These are phyloP conservation scores for Teratosphaeria destructans DNA, from an alignment of 2,329 filamentous ascomycete genomes.

Conservation along the genomic window DNA sequence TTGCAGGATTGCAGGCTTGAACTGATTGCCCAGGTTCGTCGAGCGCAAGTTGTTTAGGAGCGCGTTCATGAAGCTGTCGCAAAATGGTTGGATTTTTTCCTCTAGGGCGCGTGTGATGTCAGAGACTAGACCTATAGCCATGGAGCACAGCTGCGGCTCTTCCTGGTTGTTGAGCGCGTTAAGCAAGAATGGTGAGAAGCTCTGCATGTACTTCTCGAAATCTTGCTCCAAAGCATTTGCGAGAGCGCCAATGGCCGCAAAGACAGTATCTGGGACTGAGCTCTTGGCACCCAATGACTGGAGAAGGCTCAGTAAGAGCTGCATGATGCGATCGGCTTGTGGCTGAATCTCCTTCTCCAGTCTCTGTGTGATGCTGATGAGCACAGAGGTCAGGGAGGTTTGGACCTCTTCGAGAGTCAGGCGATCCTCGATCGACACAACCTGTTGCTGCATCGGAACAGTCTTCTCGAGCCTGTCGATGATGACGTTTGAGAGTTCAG, in stretches of 20 bases:
- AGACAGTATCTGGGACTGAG: constrained; percentile 86
- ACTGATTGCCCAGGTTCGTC: constrained; percentile 80
- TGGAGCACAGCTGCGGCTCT: constrained; percentile 84
- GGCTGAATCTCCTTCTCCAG: constrained; percentile 85
- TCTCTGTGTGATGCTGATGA: constrained; percentile 83
- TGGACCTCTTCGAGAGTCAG: constrained; percentile 97
- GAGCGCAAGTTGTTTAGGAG: constrained; percentile 85
- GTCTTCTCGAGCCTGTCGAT: constrained; percentile 87
- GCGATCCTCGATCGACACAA: constrained; percentile 93
- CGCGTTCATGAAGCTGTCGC: constrained; percentile 97
- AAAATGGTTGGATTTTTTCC: constrained; percentile 85
- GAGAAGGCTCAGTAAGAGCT: constrained; percentile 71
- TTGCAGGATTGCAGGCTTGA: constrained; percentile 95
- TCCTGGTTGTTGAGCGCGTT: constrained; percentile 93
- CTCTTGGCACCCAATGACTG: constrained; percentile 71
- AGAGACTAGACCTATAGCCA: constrained; percentile 94
- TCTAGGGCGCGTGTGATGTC: constrained; percentile 90
- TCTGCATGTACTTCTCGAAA: constrained; percentile 95
- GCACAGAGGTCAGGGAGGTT: constrained; percentile 82
- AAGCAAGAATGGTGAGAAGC: constrained; percentile 85
- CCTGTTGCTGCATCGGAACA: constrained; percentile 77
- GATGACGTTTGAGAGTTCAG: constrained; percentile 73
- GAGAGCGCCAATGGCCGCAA: constrained; percentile 83
- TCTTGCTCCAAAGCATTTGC: constrained; percentile 85
- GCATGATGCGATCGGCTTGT: constrained; percentile 90